Base-by-base conservation (phyloP, 306 rosid genomes). In the Datisca glomerata region DNA sequence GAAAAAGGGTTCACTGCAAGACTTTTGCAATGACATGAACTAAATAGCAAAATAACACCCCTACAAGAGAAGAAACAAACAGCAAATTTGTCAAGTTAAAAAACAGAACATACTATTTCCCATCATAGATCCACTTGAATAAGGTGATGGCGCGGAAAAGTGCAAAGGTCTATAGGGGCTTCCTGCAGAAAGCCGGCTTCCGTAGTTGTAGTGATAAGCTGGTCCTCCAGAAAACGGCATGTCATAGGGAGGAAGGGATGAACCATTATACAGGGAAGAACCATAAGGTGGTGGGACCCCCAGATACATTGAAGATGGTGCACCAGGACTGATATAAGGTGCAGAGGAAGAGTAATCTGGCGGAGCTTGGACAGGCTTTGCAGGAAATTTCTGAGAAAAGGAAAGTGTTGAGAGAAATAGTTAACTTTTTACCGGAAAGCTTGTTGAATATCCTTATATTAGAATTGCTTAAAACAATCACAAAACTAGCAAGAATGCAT, bases 271-370 rank as follows among this genome's bases (percentile, higher is more conserved):
- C n/a, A 89, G 57, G 56, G 97, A 89, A 36, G 97, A 75, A 7
- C 98, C 96, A 21, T 84, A 89, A 9, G 98, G 96, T 12, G 96
- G 96, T 12, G 96, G 96, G 50, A 84, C 91, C 25, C 92, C 78
- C 39, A 85, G 74, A 68, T 89, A 89, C 74, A 89, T 78, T 32
- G 98, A 84, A 52, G 98, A 71, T 42, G 93, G 98, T 19, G 86
- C 66, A 55, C 71, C 91, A 43, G 98, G 61, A 36, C 84, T 92
- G 54, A 84, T 39, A 43, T 84, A 89, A 41, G 95, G 80, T 16
- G 93, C 64, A 41, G 86, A 35, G 23, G 89, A 73, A 12, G 95
- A 45, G 69, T 78, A 89, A 49, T 82, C 78, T 42, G 63, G 98
- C 0, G 80, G 98, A 16, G 65, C 67, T 41, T 78, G 98, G 34